Evolutionary conservation across 352 stramenopile genomes (phyloP).

Genomic region (Phytopythium kandeliae): DNA sequence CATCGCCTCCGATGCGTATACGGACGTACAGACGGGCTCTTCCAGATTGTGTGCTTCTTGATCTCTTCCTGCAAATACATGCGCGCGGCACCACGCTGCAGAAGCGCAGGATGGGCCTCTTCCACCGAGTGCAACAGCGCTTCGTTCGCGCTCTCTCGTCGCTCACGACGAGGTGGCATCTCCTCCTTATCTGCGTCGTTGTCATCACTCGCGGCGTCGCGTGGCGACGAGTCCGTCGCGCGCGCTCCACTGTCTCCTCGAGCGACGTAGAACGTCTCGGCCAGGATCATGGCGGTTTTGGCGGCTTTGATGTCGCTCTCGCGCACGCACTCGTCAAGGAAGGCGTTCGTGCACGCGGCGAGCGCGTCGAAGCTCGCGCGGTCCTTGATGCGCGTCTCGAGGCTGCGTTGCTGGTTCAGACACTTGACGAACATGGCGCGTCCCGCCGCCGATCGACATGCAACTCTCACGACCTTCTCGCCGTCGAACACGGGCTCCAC

Average conservation of each 20-base stretch:
- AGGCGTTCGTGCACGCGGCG: constrained; percentile 62
- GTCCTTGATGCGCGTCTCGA: constrained; percentile 71
- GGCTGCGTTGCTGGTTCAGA: constrained; percentile 72
- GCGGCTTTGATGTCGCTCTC: constrained; percentile 80
- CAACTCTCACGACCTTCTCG: constrained; percentile 16
- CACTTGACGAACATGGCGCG: constrained; percentile 77
- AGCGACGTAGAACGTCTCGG: constrained; percentile 72
- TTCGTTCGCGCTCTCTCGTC: constrained; percentile 13
- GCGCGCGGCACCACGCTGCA: constrained; percentile 44
- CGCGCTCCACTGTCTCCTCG: background rate
- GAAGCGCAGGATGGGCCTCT: constrained; percentile 18
- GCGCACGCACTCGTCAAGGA: constrained; percentile 66
- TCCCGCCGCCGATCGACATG: constrained; percentile 31
- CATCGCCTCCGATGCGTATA: background rate
- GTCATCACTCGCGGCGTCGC: constrained; percentile 1
- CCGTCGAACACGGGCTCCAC: constrained; percentile 5
- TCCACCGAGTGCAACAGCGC: constrained; percentile 28
- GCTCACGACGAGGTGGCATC: background rate
- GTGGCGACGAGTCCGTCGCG: background rate
- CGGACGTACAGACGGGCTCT: constrained; percentile 44
- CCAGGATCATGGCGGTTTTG: constrained; percentile 86
- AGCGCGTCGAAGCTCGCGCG: constrained; percentile 51
- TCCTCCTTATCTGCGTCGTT: background rate
- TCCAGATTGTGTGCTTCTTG: constrained; percentile 85
- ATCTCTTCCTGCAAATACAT: constrained; percentile 79